Evolutionary conservation across 2,329 filamentous ascomycete species (phyloP), one percentile per base, ranked within the genome.

Genomic region (Nakataea oryzae): DNA sequence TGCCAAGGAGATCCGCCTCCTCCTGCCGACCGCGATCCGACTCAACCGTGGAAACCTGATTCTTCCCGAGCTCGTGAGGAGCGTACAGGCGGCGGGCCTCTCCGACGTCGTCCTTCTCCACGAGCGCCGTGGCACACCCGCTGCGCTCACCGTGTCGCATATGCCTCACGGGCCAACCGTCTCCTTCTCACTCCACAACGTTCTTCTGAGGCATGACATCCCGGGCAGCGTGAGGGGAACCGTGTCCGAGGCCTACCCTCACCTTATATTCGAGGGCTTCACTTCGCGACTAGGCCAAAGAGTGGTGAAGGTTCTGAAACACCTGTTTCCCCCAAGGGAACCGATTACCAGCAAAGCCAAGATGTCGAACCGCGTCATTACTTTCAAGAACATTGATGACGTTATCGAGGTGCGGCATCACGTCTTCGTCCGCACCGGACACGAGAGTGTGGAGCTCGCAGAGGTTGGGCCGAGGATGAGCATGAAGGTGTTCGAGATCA

Each of bases 391-490:
- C 69, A 90, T 95, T 61, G 92, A 96, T 67, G 92, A 97, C 64
- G 87, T 89, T 64, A 96, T 97, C 61, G 93, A 99, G 75, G 89
- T 99, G 57, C 85, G 95, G 4, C 91, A 96, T 63, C 75, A 83
- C 73, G 93, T 99, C 2, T 99, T 97, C 71, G 93, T 99, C 24
- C 88, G 90, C 73, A 97, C 95, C 0, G 89, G 90, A 0, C 95
- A 93, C 71, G 87, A 96, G 71, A 90, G 88, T 63, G 91, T 97
- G 3, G 92, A 96, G 74, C 76, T 96, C 68, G 88, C 90, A 17
- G 92, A 96, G 73, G 91, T 96, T 60, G 92, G 93, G 0, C 95
- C 95, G 1, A 83, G 95, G 63, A 96, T 97, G 91, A 96, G 92
- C n/a, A 95, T 97, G 91, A 83, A 91, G 67, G 79, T 92, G 61